These are phyloP conservation scores for Anacardium occidentale DNA, from an alignment of 345 rosid genomes.

Conservation along the genomic window DNA sequence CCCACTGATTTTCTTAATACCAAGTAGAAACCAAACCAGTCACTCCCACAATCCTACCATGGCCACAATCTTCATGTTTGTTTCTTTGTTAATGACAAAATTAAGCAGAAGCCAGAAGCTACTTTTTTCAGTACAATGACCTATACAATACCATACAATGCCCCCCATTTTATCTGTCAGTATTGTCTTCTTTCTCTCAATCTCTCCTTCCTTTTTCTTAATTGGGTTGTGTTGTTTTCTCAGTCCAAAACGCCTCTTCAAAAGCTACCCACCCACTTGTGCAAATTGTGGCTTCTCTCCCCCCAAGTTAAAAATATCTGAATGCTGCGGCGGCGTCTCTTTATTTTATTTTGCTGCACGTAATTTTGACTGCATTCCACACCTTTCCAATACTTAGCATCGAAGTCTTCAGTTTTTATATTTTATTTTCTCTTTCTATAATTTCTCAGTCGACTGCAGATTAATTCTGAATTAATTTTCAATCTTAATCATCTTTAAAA, in stretches of 20 bases:
- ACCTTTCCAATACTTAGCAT: slow-evolving; percentile 16
- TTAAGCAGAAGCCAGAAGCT: background rate
- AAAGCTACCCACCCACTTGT: background rate
- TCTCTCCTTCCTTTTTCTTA: background rate
- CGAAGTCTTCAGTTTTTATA: background rate
- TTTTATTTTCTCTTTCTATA: no score
- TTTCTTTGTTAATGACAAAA: no score
- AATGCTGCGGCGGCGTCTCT: no score
- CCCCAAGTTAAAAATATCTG: background rate
- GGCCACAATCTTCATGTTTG: slow-evolving; percentile 7
- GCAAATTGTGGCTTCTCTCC: background rate
- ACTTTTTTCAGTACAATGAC: no score
- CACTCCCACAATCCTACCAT: no score
- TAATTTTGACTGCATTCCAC: background rate
- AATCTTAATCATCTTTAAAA: no score
- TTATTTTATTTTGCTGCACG: no score
- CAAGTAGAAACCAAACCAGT: background rate
- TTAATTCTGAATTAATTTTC: no score
- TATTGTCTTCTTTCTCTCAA: no score
- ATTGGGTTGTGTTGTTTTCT: slow-evolving; percentile 10
- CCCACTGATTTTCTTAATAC: background rate
- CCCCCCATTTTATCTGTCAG: no score
- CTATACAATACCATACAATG: no score
- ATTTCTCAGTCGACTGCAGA: no score
- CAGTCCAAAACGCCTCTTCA: background rate